phyloP scores from a whole-genome alignment of 495 filamentous ascomycete genomes.

The Polyplosphaeria fusca region DNA sequence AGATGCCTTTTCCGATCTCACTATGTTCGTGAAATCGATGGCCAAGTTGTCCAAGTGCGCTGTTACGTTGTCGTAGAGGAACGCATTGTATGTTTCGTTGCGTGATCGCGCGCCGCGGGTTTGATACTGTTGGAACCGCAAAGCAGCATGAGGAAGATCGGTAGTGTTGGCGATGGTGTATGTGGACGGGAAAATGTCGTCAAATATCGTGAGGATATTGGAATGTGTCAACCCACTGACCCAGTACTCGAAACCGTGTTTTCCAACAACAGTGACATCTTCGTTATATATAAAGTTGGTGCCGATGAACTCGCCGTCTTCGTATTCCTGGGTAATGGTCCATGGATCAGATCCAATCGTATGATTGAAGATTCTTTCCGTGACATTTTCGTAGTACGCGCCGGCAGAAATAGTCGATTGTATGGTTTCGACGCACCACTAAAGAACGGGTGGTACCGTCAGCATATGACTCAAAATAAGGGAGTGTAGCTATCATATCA shows the following conservation, averaged over 20 bases:
- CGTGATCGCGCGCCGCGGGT: neutral
- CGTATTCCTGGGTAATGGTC: neutral
- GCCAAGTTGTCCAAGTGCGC: constrained; percentile 21
- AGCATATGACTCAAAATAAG: neutral
- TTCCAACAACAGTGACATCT: constrained; percentile 10
- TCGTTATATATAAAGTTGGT: constrained; percentile 7
- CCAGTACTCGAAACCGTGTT: constrained; percentile 1
- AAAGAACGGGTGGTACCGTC: neutral
- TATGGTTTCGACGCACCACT: constrained; percentile 20
- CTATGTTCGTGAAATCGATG: constrained; percentile 10
- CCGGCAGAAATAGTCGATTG: constrained; percentile 6
- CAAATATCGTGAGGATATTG: constrained; percentile 9
- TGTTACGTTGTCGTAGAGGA: constrained; percentile 14
- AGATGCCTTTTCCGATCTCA: constrained; percentile 2
- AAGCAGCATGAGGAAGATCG: constrained; percentile 1
- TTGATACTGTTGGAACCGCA: constrained; percentile 11
- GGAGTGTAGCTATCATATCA: neutral
- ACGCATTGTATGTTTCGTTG: constrained; percentile 15
- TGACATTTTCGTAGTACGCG: constrained; percentile 14
- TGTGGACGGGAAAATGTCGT: constrained; percentile 14
- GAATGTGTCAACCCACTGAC: constrained; percentile 6
- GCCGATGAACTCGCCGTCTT: neutral
- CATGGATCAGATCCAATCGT: constrained; percentile 15
- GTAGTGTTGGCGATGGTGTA: constrained; percentile 15
- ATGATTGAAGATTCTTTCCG: constrained; percentile 10